These are phyloP conservation scores for Candida boleticola DNA, from an alignment of 805 yeast genomes.

Conservation along the genomic window DNA sequence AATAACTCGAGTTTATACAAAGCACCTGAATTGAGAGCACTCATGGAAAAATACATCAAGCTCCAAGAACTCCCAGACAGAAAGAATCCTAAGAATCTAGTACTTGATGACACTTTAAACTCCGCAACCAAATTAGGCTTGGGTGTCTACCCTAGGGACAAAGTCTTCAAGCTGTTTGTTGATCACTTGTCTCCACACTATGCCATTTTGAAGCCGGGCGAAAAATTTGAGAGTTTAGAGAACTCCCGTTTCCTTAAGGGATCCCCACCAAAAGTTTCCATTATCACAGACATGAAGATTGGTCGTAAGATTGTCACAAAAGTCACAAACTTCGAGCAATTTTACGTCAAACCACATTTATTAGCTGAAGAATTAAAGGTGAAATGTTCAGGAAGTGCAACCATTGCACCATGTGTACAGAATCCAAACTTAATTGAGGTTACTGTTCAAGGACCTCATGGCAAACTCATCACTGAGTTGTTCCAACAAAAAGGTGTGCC, in stretches of 20 bases:
- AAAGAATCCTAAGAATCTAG: slow-evolving; percentile 52
- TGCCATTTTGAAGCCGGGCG: slow-evolving; percentile 48
- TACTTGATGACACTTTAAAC: slow-evolving; percentile 54
- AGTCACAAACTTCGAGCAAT: slow-evolving; percentile 66
- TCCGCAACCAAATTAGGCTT: slow-evolving; percentile 33
- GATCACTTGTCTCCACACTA: slow-evolving; percentile 50
- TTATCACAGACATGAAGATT: slow-evolving; percentile 71
- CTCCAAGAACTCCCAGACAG: slow-evolving; percentile 48
- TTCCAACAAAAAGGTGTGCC: slow-evolving; percentile 64
- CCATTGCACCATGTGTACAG: slow-evolving; percentile 59
- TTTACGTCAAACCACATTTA: slow-evolving; percentile 58
- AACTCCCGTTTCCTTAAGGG: slow-evolving; percentile 54
- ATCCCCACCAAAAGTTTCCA: slow-evolving; percentile 58
- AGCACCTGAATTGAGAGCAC: slow-evolving; percentile 49
- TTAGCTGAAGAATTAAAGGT: slow-evolving; percentile 69
- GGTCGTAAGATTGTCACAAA: slow-evolving; percentile 82
- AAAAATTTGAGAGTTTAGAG: slow-evolving; percentile 21
- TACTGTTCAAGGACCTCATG: slow-evolving; percentile 89
- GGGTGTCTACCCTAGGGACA: slow-evolving; percentile 39
- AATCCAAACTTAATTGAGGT: slow-evolving; percentile 63
- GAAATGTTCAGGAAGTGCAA: slow-evolving; percentile 86
- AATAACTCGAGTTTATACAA: slow-evolving; percentile 46
- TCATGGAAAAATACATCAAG: slow-evolving; percentile 57
- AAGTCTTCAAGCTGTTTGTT: slow-evolving; percentile 43
- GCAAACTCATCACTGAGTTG: slow-evolving; percentile 55